phyloP scores from a whole-genome alignment of 1,284 basidiomycete species.

The Salmacisia buchloeana region DNA sequence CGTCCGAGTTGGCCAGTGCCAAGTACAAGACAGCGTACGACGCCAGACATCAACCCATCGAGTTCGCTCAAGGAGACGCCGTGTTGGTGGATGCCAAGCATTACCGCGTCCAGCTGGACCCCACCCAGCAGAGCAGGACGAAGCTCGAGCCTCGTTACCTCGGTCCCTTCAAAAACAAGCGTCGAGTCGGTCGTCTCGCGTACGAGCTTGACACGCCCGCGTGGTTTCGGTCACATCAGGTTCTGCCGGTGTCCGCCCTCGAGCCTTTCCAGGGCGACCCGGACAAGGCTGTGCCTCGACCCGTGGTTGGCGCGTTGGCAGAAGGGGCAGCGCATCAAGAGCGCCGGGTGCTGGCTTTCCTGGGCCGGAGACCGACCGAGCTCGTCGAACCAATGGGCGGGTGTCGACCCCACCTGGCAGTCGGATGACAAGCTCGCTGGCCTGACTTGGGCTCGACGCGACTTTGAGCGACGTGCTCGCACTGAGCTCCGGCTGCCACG shows the following conservation, averaged over 20 bases:
- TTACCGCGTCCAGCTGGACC: not conserved
- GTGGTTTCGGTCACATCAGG: not conserved
- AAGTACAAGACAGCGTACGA: not conserved
- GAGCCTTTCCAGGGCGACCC: not conserved
- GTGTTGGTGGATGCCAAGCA: not conserved
- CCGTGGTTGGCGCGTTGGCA: not conserved
- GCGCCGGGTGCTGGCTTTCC: not conserved
- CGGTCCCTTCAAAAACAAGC: slow-evolving; percentile 2
- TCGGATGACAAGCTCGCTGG: not conserved
- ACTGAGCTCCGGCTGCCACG: not conserved
- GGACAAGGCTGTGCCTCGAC: not conserved
- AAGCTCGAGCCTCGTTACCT: slow-evolving; percentile 1
- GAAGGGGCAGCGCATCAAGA: not conserved
- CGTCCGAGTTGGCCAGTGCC: not conserved
- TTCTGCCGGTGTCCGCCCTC: not conserved
- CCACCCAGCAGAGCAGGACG: not conserved
- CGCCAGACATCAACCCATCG: not conserved
- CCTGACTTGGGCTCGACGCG: not conserved
- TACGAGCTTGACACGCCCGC: not conserved
- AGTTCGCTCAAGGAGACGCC: not conserved
- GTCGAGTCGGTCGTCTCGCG: not conserved
- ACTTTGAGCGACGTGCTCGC: not conserved
- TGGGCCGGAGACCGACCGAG: not conserved
- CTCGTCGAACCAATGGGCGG: not conserved
- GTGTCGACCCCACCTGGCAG: not conserved